These are phyloP conservation scores for Rosellinia necatrix DNA, from an alignment of 2,329 filamentous ascomycete genomes.

Conservation along the genomic window DNA sequence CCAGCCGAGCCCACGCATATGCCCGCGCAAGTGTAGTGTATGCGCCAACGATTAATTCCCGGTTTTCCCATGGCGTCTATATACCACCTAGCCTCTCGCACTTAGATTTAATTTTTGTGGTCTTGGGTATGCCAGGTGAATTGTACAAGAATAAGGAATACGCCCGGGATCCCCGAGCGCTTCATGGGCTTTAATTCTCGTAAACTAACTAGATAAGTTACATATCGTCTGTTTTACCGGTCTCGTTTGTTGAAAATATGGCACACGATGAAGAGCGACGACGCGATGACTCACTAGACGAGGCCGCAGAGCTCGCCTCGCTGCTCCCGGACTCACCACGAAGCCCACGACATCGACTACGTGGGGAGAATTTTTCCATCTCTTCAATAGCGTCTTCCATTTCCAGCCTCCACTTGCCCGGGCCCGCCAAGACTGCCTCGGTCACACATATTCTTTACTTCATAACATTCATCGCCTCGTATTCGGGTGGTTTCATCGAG, in stretches of 20 bases:
- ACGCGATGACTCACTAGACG: slow-evolving; percentile 12
- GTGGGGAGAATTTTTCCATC: slow-evolving; percentile 26
- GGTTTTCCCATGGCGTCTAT: slow-evolving; percentile 3
- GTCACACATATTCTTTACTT: slow-evolving; percentile 42
- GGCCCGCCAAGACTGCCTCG: slow-evolving; percentile 29
- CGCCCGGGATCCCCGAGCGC: background rate
- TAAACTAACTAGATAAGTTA: background rate
- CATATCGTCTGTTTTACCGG: background rate
- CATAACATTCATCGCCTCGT: slow-evolving; percentile 41
- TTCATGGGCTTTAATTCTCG: background rate
- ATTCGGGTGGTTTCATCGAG: slow-evolving; percentile 37
- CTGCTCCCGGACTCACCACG: slow-evolving; percentile 21
- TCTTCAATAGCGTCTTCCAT: slow-evolving; percentile 32
- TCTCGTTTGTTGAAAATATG: slow-evolving; percentile 4
- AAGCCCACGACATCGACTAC: slow-evolving; percentile 27
- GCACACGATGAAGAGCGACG: slow-evolving; percentile 5
- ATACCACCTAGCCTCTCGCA: background rate
- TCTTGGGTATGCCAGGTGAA: slow-evolving; percentile 6
- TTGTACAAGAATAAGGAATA: slow-evolving; percentile 6
- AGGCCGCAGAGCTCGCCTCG: slow-evolving; percentile 18
- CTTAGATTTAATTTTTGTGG: slow-evolving; percentile 3
- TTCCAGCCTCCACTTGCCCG: slow-evolving; percentile 31
- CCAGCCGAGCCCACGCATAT: background rate
- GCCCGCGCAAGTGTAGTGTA: background rate
- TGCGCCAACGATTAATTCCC: slow-evolving; percentile 5